A percentile compares a stretch with the other conserved stretches of the same genome.
Evolutionary conservation across 2,329 filamentous ascomycete genomes (phyloP).

Genomic region (Lomentospora prolificans): DNA sequence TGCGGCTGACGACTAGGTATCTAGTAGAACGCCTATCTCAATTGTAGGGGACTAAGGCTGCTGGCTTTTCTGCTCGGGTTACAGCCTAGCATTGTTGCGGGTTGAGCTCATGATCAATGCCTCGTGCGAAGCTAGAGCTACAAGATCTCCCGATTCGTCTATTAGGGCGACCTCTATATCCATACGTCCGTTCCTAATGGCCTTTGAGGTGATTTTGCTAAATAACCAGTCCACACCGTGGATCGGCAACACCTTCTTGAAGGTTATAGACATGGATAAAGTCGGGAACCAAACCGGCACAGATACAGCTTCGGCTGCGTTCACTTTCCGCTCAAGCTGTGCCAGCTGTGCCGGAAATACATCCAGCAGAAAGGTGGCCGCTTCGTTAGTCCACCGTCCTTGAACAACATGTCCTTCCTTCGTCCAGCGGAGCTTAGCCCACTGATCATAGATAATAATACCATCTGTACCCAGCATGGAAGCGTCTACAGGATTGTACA

Average conservation of each 20-base stretch:
- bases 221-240: not conserved
- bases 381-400: not conserved
- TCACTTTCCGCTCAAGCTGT: not conserved
- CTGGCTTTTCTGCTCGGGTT: not conserved
- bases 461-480: not conserved
- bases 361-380: not conserved
- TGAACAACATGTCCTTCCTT: not conserved
- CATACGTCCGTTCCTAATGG: not conserved
- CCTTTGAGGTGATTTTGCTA: not conserved
- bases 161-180: not conserved
- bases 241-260: not conserved
- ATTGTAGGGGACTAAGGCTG: not conserved
- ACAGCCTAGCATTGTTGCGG: not conserved
- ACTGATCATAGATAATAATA: not conserved
- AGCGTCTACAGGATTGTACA: not conserved
- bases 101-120: not conserved
- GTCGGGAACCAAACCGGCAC: conserved; percentile 1
- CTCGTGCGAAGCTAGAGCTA: not conserved
- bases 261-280: not conserved
- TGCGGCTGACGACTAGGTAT: no score
- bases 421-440: not conserved
- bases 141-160: not conserved
- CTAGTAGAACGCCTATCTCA: no score
- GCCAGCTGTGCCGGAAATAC: not conserved
- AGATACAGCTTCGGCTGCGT: not conserved